Evolutionary conservation across 108 stramenopile genomes (phyloP), one percentile per base, ranked within the genome.

Genomic region (Epithemia pelagica): DNA sequence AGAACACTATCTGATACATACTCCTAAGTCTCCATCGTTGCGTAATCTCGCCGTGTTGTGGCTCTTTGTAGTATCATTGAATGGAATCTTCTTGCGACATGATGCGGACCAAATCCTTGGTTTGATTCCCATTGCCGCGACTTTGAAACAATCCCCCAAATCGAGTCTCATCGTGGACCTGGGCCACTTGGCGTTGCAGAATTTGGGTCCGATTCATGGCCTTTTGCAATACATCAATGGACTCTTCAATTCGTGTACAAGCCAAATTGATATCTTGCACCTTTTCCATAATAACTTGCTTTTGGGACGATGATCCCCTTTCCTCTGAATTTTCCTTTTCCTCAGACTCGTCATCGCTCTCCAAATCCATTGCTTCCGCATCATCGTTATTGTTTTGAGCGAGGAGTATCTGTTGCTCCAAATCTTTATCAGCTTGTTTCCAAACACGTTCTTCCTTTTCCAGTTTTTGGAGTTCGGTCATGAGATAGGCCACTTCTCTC

Each of bases 401-500:
- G 10, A 46, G 5, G 5, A 46, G 5, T 46, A 46, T 46, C 15
- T 46, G 37, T 56, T 57, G 58, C 18, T 29, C 30, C 28, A 78
- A 64, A 7, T 72, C 59, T 53, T 80, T 33, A 24, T 71, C 70
- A 2, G 74, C 66, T 30, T 78, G 58, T 20, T 66, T 70, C 84
- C 80, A 82, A 37, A 70, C 55, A 18, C 61, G 51, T 30, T 78
- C 65, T 53, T 85, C 81, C 66, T 73, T 71, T 68, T 82, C 67
- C 23, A 85, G 46, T 28, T 78, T 75, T 8, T 68, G 32, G 15
- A 73, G 32, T 28, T 72, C 76, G 18, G 68, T 76, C 58, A 79
- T 74, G 33, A 85, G 58, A 30, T 71, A 66, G 21, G 79, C 78
- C 31, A 80, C 74, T 59, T 85, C 84, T 29, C 67, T 55, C 73